Percentiles rank a stretch among this genome's conserved stretches.
phyloP scores from a whole-genome alignment of 1,284 basidiomycete species.

The Lentinus polychrous region DNA sequence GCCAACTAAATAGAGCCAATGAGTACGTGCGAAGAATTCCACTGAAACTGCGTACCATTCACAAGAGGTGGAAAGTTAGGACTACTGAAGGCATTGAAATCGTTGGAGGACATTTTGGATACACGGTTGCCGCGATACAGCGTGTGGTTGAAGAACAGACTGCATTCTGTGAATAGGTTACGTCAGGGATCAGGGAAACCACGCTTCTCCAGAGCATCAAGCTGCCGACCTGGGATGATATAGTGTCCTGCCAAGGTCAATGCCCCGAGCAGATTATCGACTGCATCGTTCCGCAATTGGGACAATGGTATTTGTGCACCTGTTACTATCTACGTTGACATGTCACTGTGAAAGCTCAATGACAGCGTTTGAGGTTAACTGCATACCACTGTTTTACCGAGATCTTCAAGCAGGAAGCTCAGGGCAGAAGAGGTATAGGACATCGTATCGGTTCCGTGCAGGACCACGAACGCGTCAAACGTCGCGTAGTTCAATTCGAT shows the following conservation, averaged over 20 bases:
- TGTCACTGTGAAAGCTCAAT: not conserved
- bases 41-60: conserved; percentile 46
- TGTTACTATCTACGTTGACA: conserved; percentile 62
- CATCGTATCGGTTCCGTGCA: conserved; percentile 96
- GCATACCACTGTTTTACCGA: conserved; percentile 80
- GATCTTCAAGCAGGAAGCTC: conserved; percentile 84
- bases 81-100: conserved; percentile 81
- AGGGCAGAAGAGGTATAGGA: conserved; percentile 83
- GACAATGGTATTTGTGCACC: conserved; percentile 91
- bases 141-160: conserved; percentile 84
- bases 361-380: not conserved
- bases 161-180: conserved; percentile 49
- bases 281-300: conserved; percentile 83
- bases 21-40: not conserved
- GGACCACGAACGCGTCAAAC: conserved; percentile 86
- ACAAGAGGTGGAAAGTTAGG: conserved; percentile 85
- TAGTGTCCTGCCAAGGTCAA: conserved; percentile 85
- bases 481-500: conserved; percentile 82
- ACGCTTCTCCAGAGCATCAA: not conserved
- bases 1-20: conserved; percentile 47
- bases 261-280: conserved; percentile 85
- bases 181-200: conserved; percentile 1
- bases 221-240: conserved; percentile 70
- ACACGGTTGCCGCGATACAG: conserved; percentile 85
- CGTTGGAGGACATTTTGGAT: conserved; percentile 81